Evolutionary conservation across 2,329 filamentous ascomycete species (phyloP).

Genomic region (Raffaelea albimanens): DNA sequence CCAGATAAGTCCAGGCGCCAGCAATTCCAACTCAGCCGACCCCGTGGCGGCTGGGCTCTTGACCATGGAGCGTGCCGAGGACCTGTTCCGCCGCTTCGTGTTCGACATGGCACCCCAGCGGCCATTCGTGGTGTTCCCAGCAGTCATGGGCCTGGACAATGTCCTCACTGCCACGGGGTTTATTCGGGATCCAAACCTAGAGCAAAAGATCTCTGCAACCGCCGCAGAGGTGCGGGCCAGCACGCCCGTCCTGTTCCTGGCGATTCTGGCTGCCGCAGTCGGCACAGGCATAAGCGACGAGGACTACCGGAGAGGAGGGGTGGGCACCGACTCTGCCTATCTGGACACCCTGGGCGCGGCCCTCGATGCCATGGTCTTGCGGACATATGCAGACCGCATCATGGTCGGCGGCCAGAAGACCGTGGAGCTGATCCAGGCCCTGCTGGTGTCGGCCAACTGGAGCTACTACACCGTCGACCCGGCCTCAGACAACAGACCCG

Average conservation of each 20-base stretch:
- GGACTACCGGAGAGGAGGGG: too few relatives aligned
- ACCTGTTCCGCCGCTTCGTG: slow-evolving; percentile 7
- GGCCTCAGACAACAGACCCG: not conserved
- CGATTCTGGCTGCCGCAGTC: slow-evolving; percentile 6
- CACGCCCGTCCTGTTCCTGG: slow-evolving; percentile 8
- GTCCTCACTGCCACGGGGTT: not conserved
- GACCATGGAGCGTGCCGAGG: slow-evolving; percentile 4
- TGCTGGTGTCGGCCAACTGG: slow-evolving; percentile 11
- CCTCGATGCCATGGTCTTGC: slow-evolving; percentile 6
- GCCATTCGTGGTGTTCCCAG: slow-evolving; percentile 10
- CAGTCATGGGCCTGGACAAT: not conserved
- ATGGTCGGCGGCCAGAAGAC: slow-evolving; percentile 5
- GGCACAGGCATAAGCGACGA: not conserved
- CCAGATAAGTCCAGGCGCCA: too few relatives aligned
- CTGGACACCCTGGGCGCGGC: not conserved
- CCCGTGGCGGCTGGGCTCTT: slow-evolving; percentile 8
- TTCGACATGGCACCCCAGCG: slow-evolving; percentile 9
- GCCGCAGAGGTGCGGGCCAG: slow-evolving; percentile 4
- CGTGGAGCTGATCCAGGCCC: slow-evolving; percentile 11
- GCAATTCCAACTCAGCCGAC: not conserved
- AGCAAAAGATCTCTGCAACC: not conserved
- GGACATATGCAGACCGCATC: slow-evolving; percentile 7
- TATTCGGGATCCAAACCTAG: not conserved
- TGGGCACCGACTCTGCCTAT: not conserved
- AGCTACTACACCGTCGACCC: slow-evolving; percentile 3